Percentiles rank a stretch among this genome's conserved stretches.
These are phyloP conservation scores for Citrus trifoliata DNA, from an alignment of 345 rosid genomes.

Conservation along the genomic window DNA sequence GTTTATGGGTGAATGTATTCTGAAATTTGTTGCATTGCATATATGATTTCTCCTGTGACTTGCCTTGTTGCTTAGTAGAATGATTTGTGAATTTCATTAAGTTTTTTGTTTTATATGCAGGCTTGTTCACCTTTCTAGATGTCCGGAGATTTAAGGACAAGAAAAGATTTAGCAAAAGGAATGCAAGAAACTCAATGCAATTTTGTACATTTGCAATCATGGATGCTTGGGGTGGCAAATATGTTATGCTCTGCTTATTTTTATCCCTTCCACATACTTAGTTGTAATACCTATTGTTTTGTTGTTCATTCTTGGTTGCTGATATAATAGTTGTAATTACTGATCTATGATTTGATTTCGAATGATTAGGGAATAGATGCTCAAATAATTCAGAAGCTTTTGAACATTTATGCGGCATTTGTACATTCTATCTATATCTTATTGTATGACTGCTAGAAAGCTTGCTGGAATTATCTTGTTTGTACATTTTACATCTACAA, in stretches of 20 bases:
- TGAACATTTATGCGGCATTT: neutral
- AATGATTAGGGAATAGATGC: neutral
- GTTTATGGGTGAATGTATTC: neutral
- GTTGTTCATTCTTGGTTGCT: neutral
- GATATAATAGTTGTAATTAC: neutral
- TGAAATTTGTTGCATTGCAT: neutral
- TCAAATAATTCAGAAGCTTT: neutral
- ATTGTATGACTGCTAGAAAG: neutral
- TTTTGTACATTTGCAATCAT: neutral
- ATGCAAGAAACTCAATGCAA: neutral
- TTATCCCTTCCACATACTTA: neutral
- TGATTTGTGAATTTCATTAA: neutral
- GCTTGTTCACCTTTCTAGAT: neutral
- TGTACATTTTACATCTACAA: neutral
- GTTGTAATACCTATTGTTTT: neutral
- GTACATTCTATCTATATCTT: neutral
- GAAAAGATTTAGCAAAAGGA: neutral
- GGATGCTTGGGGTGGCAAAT: neutral
- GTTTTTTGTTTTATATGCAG: neutral
- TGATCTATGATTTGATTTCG: neutral
- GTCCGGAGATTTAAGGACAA: neutral
- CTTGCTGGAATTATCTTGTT: neutral
- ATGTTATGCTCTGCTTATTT: neutral
- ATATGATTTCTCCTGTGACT: neutral
- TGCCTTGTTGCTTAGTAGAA: neutral